Conservation (phyloP, 768 basidiomycete species). For the Russula dissimulans region DNA sequence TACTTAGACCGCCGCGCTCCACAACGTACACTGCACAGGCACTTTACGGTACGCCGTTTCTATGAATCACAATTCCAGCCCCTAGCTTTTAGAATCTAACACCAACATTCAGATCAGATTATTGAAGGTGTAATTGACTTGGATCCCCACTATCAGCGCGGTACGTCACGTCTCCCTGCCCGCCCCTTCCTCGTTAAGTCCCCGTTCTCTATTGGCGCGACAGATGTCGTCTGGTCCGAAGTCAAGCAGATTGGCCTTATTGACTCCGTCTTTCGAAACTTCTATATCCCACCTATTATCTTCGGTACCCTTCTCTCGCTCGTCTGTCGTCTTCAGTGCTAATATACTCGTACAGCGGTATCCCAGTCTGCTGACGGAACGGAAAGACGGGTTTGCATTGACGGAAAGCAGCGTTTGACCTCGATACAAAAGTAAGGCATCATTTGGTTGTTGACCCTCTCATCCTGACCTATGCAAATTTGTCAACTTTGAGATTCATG, state of each 20-base stretch:
- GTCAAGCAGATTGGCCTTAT: slow-evolving; percentile 51
- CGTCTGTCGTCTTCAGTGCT: neutral
- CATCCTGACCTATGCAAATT: neutral
- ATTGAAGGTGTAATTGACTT: slow-evolving; percentile 40
- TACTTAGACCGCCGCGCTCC: slow-evolving; percentile 45
- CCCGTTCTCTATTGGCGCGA: neutral
- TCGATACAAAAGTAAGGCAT: slow-evolving; percentile 45
- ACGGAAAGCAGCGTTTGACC: slow-evolving; percentile 66
- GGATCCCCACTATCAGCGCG: slow-evolving; percentile 59
- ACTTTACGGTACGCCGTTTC: slow-evolving; percentile 37
- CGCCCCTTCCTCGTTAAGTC: neutral
- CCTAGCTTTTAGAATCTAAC: neutral
- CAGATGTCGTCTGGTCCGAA: slow-evolving; percentile 60
- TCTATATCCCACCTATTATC: slow-evolving; percentile 58
- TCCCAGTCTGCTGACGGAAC: slow-evolving; percentile 31
- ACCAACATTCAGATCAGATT: slow-evolving; percentile 35
- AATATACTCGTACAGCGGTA: slow-evolving; percentile 30
- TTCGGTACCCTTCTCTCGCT: slow-evolving; percentile 37
- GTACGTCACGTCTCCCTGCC: slow-evolving; percentile 25
- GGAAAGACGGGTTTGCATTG: slow-evolving; percentile 48
- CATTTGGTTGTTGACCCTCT: neutral
- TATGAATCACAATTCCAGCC: too few species aligned
- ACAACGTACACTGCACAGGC: slow-evolving; percentile 59
- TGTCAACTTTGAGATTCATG: slow-evolving; percentile 36
- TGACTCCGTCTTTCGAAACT: slow-evolving; percentile 56